phyloP scores from a whole-genome alignment of 163 green algal species.

The Scenedesmus sp. region DNA sequence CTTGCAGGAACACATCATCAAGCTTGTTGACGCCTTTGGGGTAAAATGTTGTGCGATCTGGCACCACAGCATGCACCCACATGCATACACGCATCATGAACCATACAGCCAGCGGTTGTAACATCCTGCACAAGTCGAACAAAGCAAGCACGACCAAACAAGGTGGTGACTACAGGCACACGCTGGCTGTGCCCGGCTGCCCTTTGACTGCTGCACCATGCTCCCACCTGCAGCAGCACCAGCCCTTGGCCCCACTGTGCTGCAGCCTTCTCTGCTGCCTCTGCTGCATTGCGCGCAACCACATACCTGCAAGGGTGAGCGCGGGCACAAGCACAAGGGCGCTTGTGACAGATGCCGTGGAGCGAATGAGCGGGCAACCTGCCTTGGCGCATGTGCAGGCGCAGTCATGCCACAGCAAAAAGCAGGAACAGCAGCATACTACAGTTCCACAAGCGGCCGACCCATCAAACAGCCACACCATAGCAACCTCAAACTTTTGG shows the following conservation, averaged over 20 bases:
- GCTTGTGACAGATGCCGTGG: neutral
- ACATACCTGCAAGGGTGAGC: slow-evolving; percentile 86
- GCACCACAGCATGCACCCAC: no score
- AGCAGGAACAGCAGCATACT: neutral
- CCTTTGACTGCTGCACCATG: slow-evolving; percentile 41
- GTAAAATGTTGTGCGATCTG: no score
- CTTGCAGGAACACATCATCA: no score
- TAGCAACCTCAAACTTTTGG: neutral
- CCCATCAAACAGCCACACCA: neutral
- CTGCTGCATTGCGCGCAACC: slow-evolving; percentile 88
- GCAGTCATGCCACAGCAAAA: neutral
- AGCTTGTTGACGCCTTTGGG: no score
- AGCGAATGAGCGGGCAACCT: no score
- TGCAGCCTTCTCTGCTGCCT: slow-evolving; percentile 78
- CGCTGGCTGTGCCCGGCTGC: slow-evolving; percentile 37
- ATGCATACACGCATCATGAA: no score
- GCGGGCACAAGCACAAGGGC: neutral
- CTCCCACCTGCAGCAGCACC: slow-evolving; percentile 35
- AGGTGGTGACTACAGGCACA: no score
- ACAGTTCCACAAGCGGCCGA: no score
- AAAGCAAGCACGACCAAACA: no score
- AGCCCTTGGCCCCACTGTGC: slow-evolving; percentile 60
- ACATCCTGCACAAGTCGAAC: no score
- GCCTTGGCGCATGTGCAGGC: no score
- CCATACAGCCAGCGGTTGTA: no score